Evolutionary conservation across 257 asterid species (phyloP), one percentile per base, ranked within the genome.

Genomic region (Rhazya stricta): DNA sequence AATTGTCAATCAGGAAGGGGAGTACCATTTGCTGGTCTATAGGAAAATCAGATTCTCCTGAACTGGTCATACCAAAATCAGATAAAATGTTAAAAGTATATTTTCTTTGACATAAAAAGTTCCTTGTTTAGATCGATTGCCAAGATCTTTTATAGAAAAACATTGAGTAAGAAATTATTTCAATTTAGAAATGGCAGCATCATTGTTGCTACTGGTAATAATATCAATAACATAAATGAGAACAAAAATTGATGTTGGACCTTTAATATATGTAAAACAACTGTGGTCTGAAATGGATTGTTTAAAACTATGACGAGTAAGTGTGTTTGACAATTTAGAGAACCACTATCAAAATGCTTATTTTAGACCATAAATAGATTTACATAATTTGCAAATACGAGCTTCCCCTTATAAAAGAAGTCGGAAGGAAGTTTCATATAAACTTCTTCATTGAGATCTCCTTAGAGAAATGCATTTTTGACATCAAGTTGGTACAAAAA

Each of bases 341-440:
- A 39, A 60, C 77, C 30, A 57, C 2, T 37, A 18, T 6, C 70
- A n/a, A 74, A 37, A 43, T 56, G 69, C 51, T 2, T 74, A 72
- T 74, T 74, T 74, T 23, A 63, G 78, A 45, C 63, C 78, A 74
- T 74, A 63, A 6, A 70, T 6, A 18, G 72, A 74, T 63, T 65
- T 62, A 29, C 29, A 25, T 29, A 62, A 45, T 74, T 74, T 74
- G 32, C 65, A 74, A 0, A 48, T n/a, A 9, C 50, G 30, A 34
- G 61, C 21, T 56, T 21, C 34, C 56, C 57, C 3, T 18, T 21
- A 39, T 19, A 19, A 36, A 69, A 56, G 32, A 73, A 56, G 0
- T 56, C 71, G 0, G 27, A 61, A 58, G 71, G 71, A 7, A 45
- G 27, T 13, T 74, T 39, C 77, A 74, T 74, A 34, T 61, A 74